phyloP scores from a whole-genome alignment of 495 filamentous ascomycete genomes.

The Chaetomium tenue region DNA sequence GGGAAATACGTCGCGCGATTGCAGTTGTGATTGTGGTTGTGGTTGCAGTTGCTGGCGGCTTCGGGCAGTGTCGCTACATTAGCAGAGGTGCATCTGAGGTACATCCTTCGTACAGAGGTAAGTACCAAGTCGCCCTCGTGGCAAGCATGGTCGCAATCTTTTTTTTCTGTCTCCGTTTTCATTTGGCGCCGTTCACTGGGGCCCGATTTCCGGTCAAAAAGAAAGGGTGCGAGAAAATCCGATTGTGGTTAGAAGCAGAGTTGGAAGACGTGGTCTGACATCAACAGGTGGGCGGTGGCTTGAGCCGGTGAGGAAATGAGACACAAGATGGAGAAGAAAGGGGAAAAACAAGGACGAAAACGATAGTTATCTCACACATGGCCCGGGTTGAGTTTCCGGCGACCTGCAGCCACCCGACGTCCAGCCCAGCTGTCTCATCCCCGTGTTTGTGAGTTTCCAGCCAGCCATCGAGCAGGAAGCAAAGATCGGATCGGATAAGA shows the following conservation, averaged over 20 bases:
- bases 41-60: background rate
- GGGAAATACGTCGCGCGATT: background rate
- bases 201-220: background rate
- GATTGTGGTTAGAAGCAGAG: background rate
- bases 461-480: background rate
- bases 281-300: conserved; percentile 13
- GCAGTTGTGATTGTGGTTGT: background rate
- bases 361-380: background rate
- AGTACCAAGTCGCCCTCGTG: background rate
- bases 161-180: background rate
- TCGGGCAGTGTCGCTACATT: background rate
- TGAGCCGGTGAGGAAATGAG: conserved; percentile 14
- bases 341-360: conserved; percentile 1
- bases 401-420: conserved; percentile 12
- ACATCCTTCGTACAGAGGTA: too few species aligned
- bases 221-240: background rate
- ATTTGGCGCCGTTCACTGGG: background rate
- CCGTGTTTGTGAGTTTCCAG: background rate
- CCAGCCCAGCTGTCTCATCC: background rate
- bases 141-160: background rate
- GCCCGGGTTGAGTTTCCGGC: background rate
- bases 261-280: conserved; percentile 1
- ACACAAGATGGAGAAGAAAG: conserved; percentile 5
- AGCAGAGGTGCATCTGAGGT: background rate
- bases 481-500: conserved; percentile 7